Conservation (phyloP, 257 asterid species). For the Nicotiana paniculata region DNA sequence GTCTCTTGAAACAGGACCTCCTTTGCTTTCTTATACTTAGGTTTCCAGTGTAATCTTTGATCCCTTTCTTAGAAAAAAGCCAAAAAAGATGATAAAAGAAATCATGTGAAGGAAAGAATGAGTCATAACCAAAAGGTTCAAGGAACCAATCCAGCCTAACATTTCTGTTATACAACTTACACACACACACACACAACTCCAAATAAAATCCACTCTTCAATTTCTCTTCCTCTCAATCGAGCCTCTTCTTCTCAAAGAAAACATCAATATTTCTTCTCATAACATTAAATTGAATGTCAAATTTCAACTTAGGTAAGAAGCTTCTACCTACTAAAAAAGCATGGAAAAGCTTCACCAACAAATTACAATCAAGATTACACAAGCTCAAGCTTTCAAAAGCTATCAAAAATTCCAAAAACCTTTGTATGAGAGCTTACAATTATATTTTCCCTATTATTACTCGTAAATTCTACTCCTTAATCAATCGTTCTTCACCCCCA, state of each 20-base stretch:
- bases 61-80: background rate
- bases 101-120: slow-evolving; percentile 14
- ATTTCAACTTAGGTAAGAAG: slow-evolving; percentile 26
- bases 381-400: slow-evolving; percentile 19
- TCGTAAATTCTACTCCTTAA: slow-evolving; percentile 11
- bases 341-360: slow-evolving; percentile 29
- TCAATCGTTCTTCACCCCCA: background rate
- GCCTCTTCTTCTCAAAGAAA: background rate
- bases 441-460: slow-evolving; percentile 12
- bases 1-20: background rate
- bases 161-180: background rate
- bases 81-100: background rate
- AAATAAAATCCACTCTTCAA: slow-evolving; percentile 18
- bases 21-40: background rate
- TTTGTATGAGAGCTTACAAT: background rate
- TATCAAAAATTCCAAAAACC: slow-evolving; percentile 20
- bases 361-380: slow-evolving; percentile 19
- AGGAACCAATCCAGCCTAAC: slow-evolving; percentile 18
- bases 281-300: slow-evolving; percentile 24
- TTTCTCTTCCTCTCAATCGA: slow-evolving; percentile 5
- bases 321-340: slow-evolving; percentile 30
- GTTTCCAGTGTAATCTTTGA: background rate
- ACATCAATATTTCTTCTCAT: background rate
- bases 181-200: slow-evolving; percentile 1
- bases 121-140: background rate